Conservation (phyloP, 2,329 filamentous ascomycete genomes). For the Gyromitra esculenta region DNA sequence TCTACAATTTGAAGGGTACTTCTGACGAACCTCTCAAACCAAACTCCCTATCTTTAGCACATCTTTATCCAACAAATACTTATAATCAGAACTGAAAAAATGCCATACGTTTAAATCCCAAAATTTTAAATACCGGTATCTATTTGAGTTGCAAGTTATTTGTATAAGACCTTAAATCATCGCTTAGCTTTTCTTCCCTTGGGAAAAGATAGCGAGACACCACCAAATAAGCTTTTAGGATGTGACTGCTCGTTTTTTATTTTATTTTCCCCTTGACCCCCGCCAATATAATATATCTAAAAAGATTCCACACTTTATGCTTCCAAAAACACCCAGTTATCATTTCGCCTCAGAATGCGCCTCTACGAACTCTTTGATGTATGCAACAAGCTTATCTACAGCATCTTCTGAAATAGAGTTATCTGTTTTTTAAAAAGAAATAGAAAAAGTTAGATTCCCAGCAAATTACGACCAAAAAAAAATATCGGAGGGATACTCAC, state of each 20-base stretch:
- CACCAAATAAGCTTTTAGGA: neutral
- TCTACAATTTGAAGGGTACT: neutral
- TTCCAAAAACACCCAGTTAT: neutral
- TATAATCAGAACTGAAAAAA: neutral
- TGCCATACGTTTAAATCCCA: neutral
- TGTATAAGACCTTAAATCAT: neutral
- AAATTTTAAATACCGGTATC: neutral
- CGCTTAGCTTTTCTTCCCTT: neutral
- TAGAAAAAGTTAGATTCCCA: conserved; percentile 5
- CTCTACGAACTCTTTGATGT: conserved; percentile 67
- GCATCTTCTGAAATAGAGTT: conserved; percentile 59
- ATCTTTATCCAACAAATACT: neutral
- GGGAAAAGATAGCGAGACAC: neutral
- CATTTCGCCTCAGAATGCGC: neutral
- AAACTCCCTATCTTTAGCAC: neutral
- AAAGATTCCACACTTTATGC: neutral
- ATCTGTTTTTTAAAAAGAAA: conserved; percentile 21
- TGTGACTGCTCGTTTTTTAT: neutral
- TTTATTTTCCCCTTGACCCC: neutral
- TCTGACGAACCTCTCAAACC: neutral
- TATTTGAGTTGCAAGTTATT: neutral
- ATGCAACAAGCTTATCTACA: conserved; percentile 62
- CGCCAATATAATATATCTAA: neutral
- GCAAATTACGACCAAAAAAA: neutral
- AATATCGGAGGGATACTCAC: conserved; percentile 69